Evolutionary conservation across 2,329 filamentous ascomycete genomes (phyloP).

Genomic region (Colletotrichum orbiculare): DNA sequence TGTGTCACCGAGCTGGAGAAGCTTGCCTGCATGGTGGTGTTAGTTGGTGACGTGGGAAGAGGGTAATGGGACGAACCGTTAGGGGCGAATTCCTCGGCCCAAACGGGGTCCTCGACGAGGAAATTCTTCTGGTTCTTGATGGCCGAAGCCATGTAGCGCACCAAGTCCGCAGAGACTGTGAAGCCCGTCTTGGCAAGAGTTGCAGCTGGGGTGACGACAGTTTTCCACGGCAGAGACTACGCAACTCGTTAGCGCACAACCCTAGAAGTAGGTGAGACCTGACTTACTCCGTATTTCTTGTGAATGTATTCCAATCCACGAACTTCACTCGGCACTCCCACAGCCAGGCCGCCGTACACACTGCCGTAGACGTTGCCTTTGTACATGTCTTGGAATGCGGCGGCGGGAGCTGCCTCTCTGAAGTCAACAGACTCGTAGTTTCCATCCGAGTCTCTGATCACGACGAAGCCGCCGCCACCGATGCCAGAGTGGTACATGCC

Average conservation of each 20-base stretch:
- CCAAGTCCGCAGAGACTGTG: conserved; percentile 76
- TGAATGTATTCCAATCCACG: conserved; percentile 85
- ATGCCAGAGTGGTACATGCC: conserved; percentile 86
- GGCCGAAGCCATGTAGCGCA: conserved; percentile 75
- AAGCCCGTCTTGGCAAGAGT: conserved; percentile 81
- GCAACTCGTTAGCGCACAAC: background rate
- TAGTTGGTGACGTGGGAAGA: background rate
- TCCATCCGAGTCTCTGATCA: conserved; percentile 79
- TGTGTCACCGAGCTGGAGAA: conserved; percentile 77
- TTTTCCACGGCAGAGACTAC: conserved; percentile 72
- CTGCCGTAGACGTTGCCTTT: conserved; percentile 74
- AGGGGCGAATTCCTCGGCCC: conserved; percentile 90
- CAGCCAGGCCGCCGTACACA: conserved; percentile 77
- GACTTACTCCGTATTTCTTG: conserved; percentile 70
- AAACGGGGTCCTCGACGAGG: conserved; percentile 78
- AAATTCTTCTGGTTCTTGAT: conserved; percentile 64
- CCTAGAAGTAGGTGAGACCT: background rate
- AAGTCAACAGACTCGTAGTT: conserved; percentile 90
- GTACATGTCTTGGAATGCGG: conserved; percentile 88
- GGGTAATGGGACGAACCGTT: conserved; percentile 60
- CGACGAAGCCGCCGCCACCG: conserved; percentile 90
- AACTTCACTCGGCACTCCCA: conserved; percentile 79
- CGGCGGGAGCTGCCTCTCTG: conserved; percentile 85
- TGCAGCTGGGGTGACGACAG: conserved; percentile 79
- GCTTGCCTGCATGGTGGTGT: conserved; percentile 57